Percentiles rank a stretch among this genome's conserved stretches.
Conservation (phyloP, 306 rosid genomes). For the Glycine soja region DNA sequence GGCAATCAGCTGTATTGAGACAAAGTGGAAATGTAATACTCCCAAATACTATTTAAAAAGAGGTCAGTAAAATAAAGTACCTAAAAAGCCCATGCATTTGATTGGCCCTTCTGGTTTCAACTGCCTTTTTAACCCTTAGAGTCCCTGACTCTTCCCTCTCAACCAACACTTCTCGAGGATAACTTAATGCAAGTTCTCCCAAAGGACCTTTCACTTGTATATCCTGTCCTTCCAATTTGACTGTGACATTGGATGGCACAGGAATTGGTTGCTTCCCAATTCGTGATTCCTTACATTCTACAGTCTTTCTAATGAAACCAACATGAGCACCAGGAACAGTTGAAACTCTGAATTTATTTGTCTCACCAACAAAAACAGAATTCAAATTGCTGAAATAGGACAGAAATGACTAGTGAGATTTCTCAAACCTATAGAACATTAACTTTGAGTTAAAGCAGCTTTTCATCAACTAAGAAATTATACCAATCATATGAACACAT, state of each 20-base stretch:
- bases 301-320: slow-evolving; percentile 60
- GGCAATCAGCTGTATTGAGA: not conserved
- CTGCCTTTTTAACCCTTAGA: slow-evolving; percentile 68
- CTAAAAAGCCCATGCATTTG: slow-evolving; percentile 98
- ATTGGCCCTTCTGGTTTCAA: slow-evolving; percentile 86
- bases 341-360: slow-evolving; percentile 55
- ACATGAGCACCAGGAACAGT: slow-evolving; percentile 53
- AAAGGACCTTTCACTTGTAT: slow-evolving; percentile 87
- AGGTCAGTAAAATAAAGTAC: slow-evolving; percentile 55
- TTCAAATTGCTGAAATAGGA: slow-evolving; percentile 76
- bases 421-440: slow-evolving; percentile 36
- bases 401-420: slow-evolving; percentile 24
- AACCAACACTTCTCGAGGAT: slow-evolving; percentile 83
- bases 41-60: not conserved
- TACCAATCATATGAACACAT: slow-evolving; percentile 16
- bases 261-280: slow-evolving; percentile 88
- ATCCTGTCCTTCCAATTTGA: slow-evolving; percentile 78
- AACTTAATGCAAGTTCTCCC: slow-evolving; percentile 80
- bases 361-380: slow-evolving; percentile 73
- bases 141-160: slow-evolving; percentile 71
- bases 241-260: slow-evolving; percentile 78
- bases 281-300: slow-evolving; percentile 89
- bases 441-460: slow-evolving; percentile 3
- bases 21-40: slow-evolving; percentile 17
- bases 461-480: slow-evolving; percentile 22